Conservation (phyloP, 2,329 filamentous ascomycete genomes). For the Colletotrichum sp. region DNA sequence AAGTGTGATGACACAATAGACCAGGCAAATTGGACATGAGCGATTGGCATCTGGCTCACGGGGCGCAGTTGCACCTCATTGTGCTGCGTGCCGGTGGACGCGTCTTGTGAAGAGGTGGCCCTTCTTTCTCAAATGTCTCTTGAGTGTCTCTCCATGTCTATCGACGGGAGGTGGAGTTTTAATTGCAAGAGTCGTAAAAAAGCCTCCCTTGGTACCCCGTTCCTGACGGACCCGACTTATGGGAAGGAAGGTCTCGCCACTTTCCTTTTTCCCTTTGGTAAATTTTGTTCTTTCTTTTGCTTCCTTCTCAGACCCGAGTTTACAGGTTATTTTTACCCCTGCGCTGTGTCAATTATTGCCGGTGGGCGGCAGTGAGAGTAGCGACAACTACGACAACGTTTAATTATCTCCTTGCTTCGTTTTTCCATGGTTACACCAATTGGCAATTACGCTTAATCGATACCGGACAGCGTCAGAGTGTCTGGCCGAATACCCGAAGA, state of each 20-base stretch:
- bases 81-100: constrained; percentile 10
- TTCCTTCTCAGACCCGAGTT: neutral
- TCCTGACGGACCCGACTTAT: constrained; percentile 5
- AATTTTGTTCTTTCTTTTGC: neutral
- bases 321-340: neutral
- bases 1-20: constrained; percentile 6
- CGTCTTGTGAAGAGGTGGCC: neutral
- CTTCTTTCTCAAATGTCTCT: neutral
- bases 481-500: neutral
- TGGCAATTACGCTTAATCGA: neutral
- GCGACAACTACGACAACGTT: neutral
- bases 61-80: neutral
- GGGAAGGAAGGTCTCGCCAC: constrained; percentile 14
- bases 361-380: neutral
- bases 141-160: neutral
- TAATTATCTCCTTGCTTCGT: neutral
- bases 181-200: constrained; percentile 4
- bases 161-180: neutral
- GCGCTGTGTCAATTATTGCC: neutral
- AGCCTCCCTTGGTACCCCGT: constrained; percentile 10
- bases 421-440: neutral
- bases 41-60: constrained; percentile 5
- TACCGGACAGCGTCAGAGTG: neutral
- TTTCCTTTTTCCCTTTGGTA: neutral
- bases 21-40: constrained; percentile 1